A percentile compares a stretch with the other conserved stretches of the same genome.
Conservation (phyloP, 129 eudicot genomes). For the Gnaphalium uliginosum region DNA sequence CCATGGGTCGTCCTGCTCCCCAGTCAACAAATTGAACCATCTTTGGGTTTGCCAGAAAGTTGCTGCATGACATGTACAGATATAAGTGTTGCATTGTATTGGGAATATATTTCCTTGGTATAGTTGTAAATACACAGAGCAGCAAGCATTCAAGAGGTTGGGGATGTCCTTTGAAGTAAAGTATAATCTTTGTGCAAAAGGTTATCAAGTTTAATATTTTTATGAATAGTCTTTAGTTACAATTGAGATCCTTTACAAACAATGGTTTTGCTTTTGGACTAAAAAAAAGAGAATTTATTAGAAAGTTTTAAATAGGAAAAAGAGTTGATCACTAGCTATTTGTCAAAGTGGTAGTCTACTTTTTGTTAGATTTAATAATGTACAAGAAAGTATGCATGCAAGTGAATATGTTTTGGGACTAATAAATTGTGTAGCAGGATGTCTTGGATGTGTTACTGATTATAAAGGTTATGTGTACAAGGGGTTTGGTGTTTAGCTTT, state of each 20-base stretch:
- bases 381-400: no score
- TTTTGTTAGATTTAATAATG: no score
- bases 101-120: conserved; percentile 30
- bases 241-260: neutral
- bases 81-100: conserved; percentile 30
- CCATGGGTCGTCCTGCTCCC: conserved; percentile 1
- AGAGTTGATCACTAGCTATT: neutral
- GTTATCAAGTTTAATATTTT: neutral
- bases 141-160: conserved; percentile 28
- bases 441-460: no score
- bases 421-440: no score
- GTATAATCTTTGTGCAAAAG: neutral
- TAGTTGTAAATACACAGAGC: conserved; percentile 38
- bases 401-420: no score
- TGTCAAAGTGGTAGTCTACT: neutral
- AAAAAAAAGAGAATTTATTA: neutral
- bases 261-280: neutral
- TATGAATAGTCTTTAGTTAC: neutral
- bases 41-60: conserved; percentile 5
- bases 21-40: neutral
- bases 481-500: no score
- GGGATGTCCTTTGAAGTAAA: conserved; percentile 1
- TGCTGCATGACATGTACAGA: conserved; percentile 41
- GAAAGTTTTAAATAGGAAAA: neutral
- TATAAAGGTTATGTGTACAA: no score